Percentiles rank a stretch among this genome's conserved stretches.
Conservation (phyloP, 345 rosid species). For the Dipteronia sinensis region DNA sequence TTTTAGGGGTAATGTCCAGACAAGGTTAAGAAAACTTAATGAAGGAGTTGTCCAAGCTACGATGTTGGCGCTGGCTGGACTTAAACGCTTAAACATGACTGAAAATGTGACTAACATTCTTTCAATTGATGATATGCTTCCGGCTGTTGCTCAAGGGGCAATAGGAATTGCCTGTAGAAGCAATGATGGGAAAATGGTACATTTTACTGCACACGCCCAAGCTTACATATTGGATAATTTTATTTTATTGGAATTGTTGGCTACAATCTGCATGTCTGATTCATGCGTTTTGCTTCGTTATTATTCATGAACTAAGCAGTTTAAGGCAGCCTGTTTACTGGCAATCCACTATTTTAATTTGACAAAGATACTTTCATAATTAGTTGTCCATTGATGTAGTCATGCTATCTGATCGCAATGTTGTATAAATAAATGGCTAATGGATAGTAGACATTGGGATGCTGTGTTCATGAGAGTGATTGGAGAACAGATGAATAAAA, state of each 20-base stretch:
- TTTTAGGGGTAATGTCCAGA: constrained; percentile 95
- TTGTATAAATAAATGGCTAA: background rate
- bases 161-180: constrained; percentile 95
- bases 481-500: background rate
- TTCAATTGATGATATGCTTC: constrained; percentile 91
- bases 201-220: constrained; percentile 8
- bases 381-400: background rate
- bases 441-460: constrained; percentile 1
- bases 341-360: background rate
- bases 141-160: constrained; percentile 99
- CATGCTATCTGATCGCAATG: background rate
- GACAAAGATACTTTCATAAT: background rate
- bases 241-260: background rate
- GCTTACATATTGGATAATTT: background rate
- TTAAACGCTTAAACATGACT: constrained; percentile 85
- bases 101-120: constrained; percentile 80
- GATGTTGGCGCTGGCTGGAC: constrained; percentile 92
- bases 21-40: constrained; percentile 79
- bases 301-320: background rate
- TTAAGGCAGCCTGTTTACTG: background rate
- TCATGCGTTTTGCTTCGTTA: background rate
- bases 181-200: constrained; percentile 83
- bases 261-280: constrained; percentile 2
- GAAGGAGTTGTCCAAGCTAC: constrained; percentile 92
- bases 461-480: background rate